These are phyloP conservation scores for Collybiopsis luxurians DNA, from an alignment of 768 basidiomycete genomes.

Conservation along the genomic window DNA sequence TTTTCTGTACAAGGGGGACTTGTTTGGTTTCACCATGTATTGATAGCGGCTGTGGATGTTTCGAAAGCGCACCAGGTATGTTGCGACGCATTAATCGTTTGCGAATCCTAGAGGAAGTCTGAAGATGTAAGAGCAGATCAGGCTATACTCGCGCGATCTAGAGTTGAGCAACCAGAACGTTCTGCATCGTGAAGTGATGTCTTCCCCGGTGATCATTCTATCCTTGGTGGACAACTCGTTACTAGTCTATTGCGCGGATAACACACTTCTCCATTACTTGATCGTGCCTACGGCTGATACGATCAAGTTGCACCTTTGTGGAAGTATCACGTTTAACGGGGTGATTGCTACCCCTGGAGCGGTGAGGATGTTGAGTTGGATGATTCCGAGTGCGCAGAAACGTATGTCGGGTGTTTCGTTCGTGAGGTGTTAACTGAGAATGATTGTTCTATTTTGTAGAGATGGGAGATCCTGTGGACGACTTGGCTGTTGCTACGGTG, in stretches of 20 bases:
- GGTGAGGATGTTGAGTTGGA: conserved; percentile 93
- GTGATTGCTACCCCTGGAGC: conserved; percentile 81
- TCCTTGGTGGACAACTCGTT: conserved; percentile 95
- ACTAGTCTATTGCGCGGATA: conserved; percentile 91
- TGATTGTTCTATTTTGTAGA: conserved; percentile 42
- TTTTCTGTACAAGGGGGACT: conserved; percentile 89
- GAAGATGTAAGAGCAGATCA: conserved; percentile 57
- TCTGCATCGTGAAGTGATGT: conserved; percentile 74
- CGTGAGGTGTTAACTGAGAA: conserved; percentile 12
- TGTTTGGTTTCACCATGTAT: conserved; percentile 94
- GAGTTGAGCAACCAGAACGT: conserved; percentile 83
- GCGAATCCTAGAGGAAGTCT: too few species aligned
- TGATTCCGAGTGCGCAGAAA: conserved; percentile 92
- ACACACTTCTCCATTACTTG: conserved; percentile 89
- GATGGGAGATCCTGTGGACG: conserved; percentile 90
- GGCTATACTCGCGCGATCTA: conserved; percentile 90
- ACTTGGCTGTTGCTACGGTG: conserved; percentile 91
- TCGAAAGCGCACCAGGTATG: conserved; percentile 74
- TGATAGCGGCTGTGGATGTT: conserved; percentile 87
- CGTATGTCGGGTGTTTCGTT: conserved; percentile 47
- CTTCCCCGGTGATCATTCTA: conserved; percentile 78
- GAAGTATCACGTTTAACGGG: conserved; percentile 91
- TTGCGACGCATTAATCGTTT: conserved; percentile 13
- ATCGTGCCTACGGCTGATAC: conserved; percentile 81
- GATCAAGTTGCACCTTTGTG: conserved; percentile 87